phyloP scores from a whole-genome alignment of 1,284 basidiomycete species.

The Apiotrichum porosum region DNA sequence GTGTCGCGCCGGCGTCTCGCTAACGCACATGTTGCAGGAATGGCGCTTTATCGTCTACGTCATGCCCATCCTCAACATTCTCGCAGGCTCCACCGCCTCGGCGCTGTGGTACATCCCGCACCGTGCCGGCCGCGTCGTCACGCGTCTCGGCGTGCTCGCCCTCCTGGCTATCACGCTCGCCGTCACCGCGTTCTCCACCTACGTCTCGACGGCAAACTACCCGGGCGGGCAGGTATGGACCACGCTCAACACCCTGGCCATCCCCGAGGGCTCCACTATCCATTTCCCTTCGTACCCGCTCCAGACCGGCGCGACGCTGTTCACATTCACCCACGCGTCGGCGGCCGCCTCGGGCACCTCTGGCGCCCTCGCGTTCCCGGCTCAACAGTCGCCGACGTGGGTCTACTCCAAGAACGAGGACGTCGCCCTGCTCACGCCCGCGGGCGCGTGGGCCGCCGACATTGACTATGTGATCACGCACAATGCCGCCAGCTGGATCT shows the following conservation, averaged over 20 bases:
- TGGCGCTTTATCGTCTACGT: constrained; percentile 93
- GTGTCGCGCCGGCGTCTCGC: neutral
- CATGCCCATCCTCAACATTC: constrained; percentile 74
- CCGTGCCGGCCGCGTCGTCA: neutral
- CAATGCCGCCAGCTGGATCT: constrained; percentile 16
- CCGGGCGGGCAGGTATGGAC: constrained; percentile 77
- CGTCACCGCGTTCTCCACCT: constrained; percentile 56
- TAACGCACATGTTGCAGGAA: too few species aligned
- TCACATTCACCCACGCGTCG: constrained; percentile 63
- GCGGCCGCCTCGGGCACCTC: too few species aligned
- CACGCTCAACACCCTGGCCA: constrained; percentile 56
- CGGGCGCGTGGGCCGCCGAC: constrained; percentile 23
- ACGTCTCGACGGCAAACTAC: constrained; percentile 72
- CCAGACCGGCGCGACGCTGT: constrained; percentile 86
- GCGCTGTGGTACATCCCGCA: constrained; percentile 19
- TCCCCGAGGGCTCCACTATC: constrained; percentile 22
- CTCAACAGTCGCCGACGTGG: constrained; percentile 51
- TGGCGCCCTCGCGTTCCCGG: constrained; percentile 7
- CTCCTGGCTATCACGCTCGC: constrained; percentile 54
- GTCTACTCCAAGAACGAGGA: constrained; percentile 74
- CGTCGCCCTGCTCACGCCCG: constrained; percentile 48
- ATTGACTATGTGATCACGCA: constrained; percentile 38
- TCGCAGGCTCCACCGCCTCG: constrained; percentile 61
- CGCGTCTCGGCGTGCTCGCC: constrained; percentile 48
- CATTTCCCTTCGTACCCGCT: constrained; percentile 42